Base-by-base conservation (phyloP, 805 yeast genomes). In the Barnettozyma vustinii region DNA sequence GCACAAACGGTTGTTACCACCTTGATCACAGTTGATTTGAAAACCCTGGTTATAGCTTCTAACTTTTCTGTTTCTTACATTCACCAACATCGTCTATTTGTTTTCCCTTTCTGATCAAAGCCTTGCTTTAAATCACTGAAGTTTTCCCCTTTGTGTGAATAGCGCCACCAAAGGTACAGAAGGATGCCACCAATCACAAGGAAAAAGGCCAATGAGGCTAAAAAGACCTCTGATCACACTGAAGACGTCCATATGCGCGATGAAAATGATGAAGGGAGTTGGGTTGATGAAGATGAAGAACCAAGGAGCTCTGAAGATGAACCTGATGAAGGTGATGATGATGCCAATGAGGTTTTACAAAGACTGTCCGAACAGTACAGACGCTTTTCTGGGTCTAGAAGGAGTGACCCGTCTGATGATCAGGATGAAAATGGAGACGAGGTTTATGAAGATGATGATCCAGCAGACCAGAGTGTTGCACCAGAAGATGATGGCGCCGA, bases 331-430 rank as follows among this genome's bases (percentile, higher is more conserved):
- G 43, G 27, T 13, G 62, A 57, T 12, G 66, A 62, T 9, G 65
- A 64, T 9, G 69, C 60, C 5, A 60, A 55, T 8, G 50, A 57
- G 0, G 62, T 72, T 3, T 54, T 77, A 23, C 56, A 57, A 5
- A 58, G 79, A 40, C 56, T 76, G 41, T 66, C 77, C 9, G 73
- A 69, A 15, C 74, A 72, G 37, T 67, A 67, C 47, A 58, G 70
- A 49, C 53, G 69, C 15, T 62, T 57, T 49, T 66, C 71, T 2
- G 64, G 61, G 44, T 56, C 61, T 10, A 49, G 52, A 18, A 46
- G 51, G 27, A 36, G 37, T 15, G 30, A 36, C 4, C 53, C 45
- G 5, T 63, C 55, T 3, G 65, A 60, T 10, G 62, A 57, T 12
- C 67, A 57, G 5, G 65, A 53, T 10, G 42, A 20, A 23, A n/a